Evolutionary conservation across 345 rosid genomes (phyloP), one percentile per base, ranked within the genome.

Genomic region (Balakata baccata): DNA sequence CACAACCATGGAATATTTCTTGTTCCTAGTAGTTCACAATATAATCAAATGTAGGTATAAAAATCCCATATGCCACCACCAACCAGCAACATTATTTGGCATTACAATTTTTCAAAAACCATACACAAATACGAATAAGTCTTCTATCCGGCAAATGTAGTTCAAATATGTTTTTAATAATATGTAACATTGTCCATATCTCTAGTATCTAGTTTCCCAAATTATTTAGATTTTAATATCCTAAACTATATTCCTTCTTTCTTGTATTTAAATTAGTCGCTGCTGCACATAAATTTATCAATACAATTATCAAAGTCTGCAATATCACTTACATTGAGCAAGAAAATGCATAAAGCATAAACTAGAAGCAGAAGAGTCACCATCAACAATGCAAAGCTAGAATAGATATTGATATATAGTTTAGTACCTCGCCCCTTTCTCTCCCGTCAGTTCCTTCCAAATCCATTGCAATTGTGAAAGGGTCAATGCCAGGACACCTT

Each of bases 381-480:
- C 45, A 49, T n/a, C 14, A 49, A 4, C 23, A 61, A 66, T 5
- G 14, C 43, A 18, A 38, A 43, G 25, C 25, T 39, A n/a, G n/a
- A 49, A 62, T 18, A 47, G 13, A 52, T 64, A 49, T n/a, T 16
- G 23, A 66, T 56, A 59, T 20, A 52, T 14, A 63, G 22, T 23
- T 72, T n/a, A 60, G 54, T 77, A 90, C 96, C 93, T 90, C 93
- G 60, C 96, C 96, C 71, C 96, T 84, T 82, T 90, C 93, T 82
- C 93, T 90, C 25, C 92, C 92, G 72, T 90, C 92, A 4, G 93
- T 89, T 59, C 96, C 93, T 85, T 90, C 96, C 81, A 90, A 83
- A 82, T 90, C 93, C 92, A 89, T 84, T 25, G 89, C 93, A 78
- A 87, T 49, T 18, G 92, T 91, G 62, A 85, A 87, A 74, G 93